Base-by-base conservation (phyloP, 192 early-diverging fungal genomes). In the Mortierella alpina region DNA sequence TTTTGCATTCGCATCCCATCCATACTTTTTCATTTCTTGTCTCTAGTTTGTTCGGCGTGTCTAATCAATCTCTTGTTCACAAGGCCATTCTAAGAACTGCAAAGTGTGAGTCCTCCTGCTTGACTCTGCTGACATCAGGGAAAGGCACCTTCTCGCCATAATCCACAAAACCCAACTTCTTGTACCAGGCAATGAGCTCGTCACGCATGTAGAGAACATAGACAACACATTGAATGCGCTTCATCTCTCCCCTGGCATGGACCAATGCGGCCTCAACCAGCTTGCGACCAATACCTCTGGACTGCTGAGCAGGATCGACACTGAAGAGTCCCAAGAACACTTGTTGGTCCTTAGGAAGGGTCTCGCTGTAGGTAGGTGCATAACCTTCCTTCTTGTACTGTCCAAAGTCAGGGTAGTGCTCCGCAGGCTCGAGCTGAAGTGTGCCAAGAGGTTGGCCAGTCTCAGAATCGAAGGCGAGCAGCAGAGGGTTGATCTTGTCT, bases 251-350 rank as follows among this genome's bases (percentile, higher is more conserved):
- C 56, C 70, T 84, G 65, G 66, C 74, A 18, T 77, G 49, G 6
- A 18, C 42, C 66, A 86, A 60, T 4, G 73, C 80, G 14, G 67
- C 64, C 17, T 84, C 73, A 12, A 88, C 71, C 1, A 88, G 67
- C 59, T 84, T 84, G 49, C 84, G 79, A 39, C 87, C 87, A 51
- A 88, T 84, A 15, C 87, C 87, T 12, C 82, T 55, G 13, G 87
- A 88, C 59, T 88, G 87, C 47, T 81, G 72, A 2, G 63, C 18
- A 22, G 83, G 87, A 49, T 75, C 70, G 5, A 88, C 87, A 47
- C 82, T 83, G 46, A 88, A 83, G 18, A 88, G 69, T 5, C 87
- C 87, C n/a, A 88, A 46, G 51, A 84, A 69, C 6, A 84, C 77
- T 42, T 86, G 83, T n/a, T 75, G n/a, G 23, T 73, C 65, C 42